These are phyloP conservation scores for Lactarius pseudohatsudake DNA, from an alignment of 768 basidiomycete species.

Conservation along the genomic window DNA sequence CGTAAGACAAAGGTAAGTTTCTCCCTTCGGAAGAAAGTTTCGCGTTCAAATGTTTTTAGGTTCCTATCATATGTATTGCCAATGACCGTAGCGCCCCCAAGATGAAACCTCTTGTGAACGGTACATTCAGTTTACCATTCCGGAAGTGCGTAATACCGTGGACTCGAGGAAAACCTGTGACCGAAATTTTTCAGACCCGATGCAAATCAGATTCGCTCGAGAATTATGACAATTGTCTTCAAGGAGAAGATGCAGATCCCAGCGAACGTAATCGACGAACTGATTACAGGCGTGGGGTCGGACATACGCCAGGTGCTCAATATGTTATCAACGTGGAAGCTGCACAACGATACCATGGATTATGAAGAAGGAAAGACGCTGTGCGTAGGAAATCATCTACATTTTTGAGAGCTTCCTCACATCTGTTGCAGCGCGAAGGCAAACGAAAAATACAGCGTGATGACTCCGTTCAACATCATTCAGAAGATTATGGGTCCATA, in stretches of 20 bases:
- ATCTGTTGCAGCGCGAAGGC: constrained; percentile 49
- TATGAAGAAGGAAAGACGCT: constrained; percentile 92
- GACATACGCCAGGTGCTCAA: constrained; percentile 97
- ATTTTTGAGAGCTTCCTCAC: background rate
- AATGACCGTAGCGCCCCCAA: constrained; percentile 89
- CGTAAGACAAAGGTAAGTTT: constrained; percentile 81
- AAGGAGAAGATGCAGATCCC: constrained; percentile 96
- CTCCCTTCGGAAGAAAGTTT: background rate
- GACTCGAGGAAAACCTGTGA: background rate
- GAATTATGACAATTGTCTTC: constrained; percentile 84
- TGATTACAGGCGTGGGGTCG: constrained; percentile 84
- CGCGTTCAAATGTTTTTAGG: constrained; percentile 43
- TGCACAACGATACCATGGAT: constrained; percentile 77
- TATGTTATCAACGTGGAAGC: constrained; percentile 96
- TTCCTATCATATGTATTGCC: constrained; percentile 97
- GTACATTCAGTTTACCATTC: constrained; percentile 77
- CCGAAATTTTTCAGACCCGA: constrained; percentile 57
- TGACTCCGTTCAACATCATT: constrained; percentile 93
- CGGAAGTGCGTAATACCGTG: constrained; percentile 52
- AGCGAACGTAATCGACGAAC: constrained; percentile 87
- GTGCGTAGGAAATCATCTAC: constrained; percentile 48
- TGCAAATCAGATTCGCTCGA: constrained; percentile 72
- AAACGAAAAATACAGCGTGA: constrained; percentile 90
- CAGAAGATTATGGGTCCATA: constrained; percentile 89
- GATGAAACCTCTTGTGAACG: constrained; percentile 77